Evolutionary conservation across 805 yeast genomes (phyloP).

Genomic region (Metahyphopichia silvanorum): DNA sequence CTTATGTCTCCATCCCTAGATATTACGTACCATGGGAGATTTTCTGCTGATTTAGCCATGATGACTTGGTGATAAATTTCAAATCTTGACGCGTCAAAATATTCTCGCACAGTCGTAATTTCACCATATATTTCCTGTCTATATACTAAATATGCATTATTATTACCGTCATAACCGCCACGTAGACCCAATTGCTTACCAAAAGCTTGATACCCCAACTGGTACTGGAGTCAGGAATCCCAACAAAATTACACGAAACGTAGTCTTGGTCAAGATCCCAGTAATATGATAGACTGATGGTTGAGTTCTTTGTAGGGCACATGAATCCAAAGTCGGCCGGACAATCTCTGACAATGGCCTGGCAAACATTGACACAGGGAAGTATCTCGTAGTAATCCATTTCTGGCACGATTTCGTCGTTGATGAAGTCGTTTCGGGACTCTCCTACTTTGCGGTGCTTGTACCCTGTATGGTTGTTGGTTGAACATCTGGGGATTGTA

Average conservation of each 20-base stretch:
- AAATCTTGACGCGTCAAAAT: background rate
- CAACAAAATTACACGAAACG: constrained; percentile 39
- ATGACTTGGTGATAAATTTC: background rate
- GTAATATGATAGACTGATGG: constrained; percentile 40
- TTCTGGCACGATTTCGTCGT: constrained; percentile 49
- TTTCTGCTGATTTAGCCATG: constrained; percentile 28
- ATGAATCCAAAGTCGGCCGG: constrained; percentile 71
- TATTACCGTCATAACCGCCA: constrained; percentile 4
- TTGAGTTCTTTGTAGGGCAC: constrained; percentile 56
- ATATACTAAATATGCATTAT: too few relatives aligned
- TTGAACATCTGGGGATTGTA: constrained; percentile 81
- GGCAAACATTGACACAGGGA: constrained; percentile 84
- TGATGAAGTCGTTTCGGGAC: constrained; percentile 62
- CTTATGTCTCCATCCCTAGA: too few relatives aligned
- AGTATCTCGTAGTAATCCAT: constrained; percentile 70
- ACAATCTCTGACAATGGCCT: constrained; percentile 76
- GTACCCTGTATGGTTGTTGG: constrained; percentile 43
- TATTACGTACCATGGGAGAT: constrained; percentile 53
- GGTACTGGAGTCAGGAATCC: constrained; percentile 8
- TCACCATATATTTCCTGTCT: too few relatives aligned
- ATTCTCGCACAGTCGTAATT: too few relatives aligned
- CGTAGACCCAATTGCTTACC: constrained; percentile 12
- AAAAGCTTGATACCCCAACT: constrained; percentile 7
- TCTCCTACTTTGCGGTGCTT: constrained; percentile 41
- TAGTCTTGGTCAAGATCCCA: constrained; percentile 30